These are phyloP conservation scores for Metarhizium guizhouense DNA, from an alignment of 2,329 filamentous ascomycete species.

Conservation along the genomic window DNA sequence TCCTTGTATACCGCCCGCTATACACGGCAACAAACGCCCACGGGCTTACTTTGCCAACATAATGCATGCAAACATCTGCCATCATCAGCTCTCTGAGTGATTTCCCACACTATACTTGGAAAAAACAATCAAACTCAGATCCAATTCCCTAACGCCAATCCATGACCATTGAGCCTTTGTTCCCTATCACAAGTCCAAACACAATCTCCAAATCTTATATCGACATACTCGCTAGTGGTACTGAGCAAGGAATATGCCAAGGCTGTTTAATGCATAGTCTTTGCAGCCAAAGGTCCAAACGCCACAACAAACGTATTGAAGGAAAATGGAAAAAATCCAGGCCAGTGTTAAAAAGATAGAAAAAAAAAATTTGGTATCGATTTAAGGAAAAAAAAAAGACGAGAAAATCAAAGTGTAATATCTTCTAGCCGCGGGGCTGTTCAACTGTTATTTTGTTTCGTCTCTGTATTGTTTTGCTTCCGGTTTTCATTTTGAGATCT, in stretches of 20 bases:
- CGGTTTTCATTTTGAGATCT: not conserved
- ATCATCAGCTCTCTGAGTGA: constrained; percentile 4
- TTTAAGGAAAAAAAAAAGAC: not conserved
- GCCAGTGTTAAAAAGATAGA: not conserved
- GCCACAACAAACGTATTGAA: not conserved
- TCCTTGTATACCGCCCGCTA: not conserved
- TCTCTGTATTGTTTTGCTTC: not conserved
- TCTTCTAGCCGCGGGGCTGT: constrained; percentile 4
- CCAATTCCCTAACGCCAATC: constrained; percentile 1
- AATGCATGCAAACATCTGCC: not conserved
- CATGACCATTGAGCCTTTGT: not conserved
- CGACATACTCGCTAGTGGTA: not conserved
- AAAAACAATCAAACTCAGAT: not conserved
- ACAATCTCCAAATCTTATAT: constrained; percentile 1
- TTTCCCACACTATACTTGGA: not conserved
- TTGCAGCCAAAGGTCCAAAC: not conserved
- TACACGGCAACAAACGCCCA: constrained; percentile 4
- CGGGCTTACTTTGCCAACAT: not conserved
- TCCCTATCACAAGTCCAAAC: not conserved
- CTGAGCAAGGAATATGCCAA: not conserved
- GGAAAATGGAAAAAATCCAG: not conserved
- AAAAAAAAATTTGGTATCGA: not conserved
- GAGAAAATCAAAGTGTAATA: not conserved
- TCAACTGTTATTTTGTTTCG: not conserved
- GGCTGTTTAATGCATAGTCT: not conserved